Evolutionary conservation across 768 basidiomycete species (phyloP), one percentile per base, ranked within the genome.

Genomic region (Amanita jacksonii): DNA sequence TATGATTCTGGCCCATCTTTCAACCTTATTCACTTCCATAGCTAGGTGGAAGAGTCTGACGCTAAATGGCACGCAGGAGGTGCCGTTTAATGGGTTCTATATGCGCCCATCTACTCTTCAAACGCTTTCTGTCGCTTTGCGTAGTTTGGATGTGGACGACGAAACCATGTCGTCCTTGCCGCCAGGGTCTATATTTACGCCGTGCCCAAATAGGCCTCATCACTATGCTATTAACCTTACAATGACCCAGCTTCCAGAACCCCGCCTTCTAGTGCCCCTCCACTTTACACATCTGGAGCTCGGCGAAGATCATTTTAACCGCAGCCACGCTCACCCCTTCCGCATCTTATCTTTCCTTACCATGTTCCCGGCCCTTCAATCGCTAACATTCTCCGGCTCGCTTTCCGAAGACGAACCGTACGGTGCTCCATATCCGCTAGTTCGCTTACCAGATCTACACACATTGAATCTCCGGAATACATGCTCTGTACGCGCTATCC

Each of bases 401-500:
- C 67, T 69, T 6, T 68, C 66, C 38, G 70, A 75, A 50, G 66
- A 68, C 48, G 54, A 65, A 42, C 42, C 62, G 32, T 45, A 57
- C 31, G 35, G 46, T 31, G 51, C 51, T 3, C 53, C 58, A 1
- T 64, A 68, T 4, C 67, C 68, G 19, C 53, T 76, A 31, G 72
- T 75, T 39, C 54, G 54, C 10, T 72, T 87, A n/a, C 79, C 77
- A 20, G 66, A 65, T 30, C 68, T 88, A 47, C 73, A 72, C 43
- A 72, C 69, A 4, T 62, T 88, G 13, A 64, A 72, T 33, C 53
- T 88, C 24, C 70, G 72, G 38, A 68, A 65, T 51, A 75, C 81
- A 13, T 83, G 77, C 58, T 73, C 70, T 47, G 70, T 77, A 4
- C 81, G 85, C 41, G 68, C 70, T 42, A 59, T 87, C 31, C 72